phyloP scores from a whole-genome alignment of 2,329 filamentous ascomycete species.

The Cadophora luteo-olivacea region DNA sequence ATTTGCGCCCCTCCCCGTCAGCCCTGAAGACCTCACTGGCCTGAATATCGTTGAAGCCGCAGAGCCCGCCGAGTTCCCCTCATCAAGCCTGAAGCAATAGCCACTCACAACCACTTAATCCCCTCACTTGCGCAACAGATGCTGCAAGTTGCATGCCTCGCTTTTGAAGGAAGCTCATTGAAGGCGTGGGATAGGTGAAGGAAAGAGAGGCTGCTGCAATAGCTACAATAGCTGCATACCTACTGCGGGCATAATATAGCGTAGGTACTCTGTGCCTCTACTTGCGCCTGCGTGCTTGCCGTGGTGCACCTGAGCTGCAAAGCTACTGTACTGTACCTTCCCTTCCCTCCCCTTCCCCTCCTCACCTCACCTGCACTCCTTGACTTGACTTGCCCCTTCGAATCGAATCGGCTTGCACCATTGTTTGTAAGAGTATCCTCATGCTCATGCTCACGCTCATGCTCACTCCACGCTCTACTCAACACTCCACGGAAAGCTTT shows the following conservation, averaged over 20 bases:
- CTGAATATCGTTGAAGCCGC: slow-evolving; percentile 3
- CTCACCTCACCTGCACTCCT: too few species aligned
- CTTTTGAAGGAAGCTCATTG: not conserved
- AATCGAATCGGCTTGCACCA: too few species aligned
- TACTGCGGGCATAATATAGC: too few species aligned
- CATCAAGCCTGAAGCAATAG: not conserved
- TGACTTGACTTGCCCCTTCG: too few species aligned
- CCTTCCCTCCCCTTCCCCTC: too few species aligned
- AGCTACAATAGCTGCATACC: too few species aligned
- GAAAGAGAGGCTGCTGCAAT: not conserved
- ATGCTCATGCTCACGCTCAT: too few species aligned
- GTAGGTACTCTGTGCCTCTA: too few species aligned
- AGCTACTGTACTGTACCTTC: not conserved
- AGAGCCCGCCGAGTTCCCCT: slow-evolving; percentile 5
- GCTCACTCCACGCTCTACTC: too few species aligned
- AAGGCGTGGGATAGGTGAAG: not conserved
- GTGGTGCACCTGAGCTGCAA: not conserved
- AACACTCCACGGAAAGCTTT: too few species aligned
- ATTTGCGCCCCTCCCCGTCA: not conserved
- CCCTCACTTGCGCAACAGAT: not conserved
- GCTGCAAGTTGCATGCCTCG: slow-evolving; percentile 6
- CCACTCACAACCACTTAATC: not conserved
- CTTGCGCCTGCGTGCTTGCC: not conserved
- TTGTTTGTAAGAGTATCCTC: too few species aligned
- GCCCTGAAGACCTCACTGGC: not conserved